Base-by-base conservation (phyloP, 2,329 filamentous ascomycete species). In the Chalaropsis ovoidea region DNA sequence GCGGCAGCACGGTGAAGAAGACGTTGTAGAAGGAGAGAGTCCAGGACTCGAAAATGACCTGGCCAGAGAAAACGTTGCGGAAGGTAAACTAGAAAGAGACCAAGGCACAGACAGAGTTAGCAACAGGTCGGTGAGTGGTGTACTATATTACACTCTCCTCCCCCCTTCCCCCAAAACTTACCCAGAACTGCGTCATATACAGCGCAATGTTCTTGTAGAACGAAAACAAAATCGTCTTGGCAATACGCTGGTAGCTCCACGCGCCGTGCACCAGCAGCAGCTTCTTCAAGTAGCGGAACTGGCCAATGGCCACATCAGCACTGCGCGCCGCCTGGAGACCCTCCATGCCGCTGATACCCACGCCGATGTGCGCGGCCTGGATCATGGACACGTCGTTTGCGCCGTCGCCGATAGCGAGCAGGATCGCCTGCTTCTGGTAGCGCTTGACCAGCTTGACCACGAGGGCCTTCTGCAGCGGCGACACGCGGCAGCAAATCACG, bases 371-470 rank as follows among this genome's bases (percentile, higher is more conserved):
- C 13, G 94, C 94, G 11, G 94, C 94, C 78, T 99, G 94, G 65
- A 99, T 99, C 94, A 99, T 99, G 19, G 93, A 96, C n/a, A 99
- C 94, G 72, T 99, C 94, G 76, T 99, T 99, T 60, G 94, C 94
- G 69, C 94, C 94, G 72, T 99, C 94, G 70, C 94, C 94, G 74
- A 99, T 96, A 63, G 94, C 94, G 62, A 99, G 84, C 64, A 96
- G 85, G 70, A 99, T 91, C 13, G 90, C 85, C 73, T 96, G 89
- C 70, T 94, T 84, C 74, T 96, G 90, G 70, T 84, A 84, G 70
- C 91, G 90, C 77, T 97, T 99, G 73, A 99, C 94, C 70, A 97
- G 84, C 79, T 99, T 99, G 70, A 99, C 94, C 24, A 99, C 94
- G 69, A 99, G 80, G 17, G 94, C 95, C 76, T 99, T 99, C 72